phyloP scores from a whole-genome alignment of 2,329 filamentous ascomycete species.

The Paecilomyces sp. region DNA sequence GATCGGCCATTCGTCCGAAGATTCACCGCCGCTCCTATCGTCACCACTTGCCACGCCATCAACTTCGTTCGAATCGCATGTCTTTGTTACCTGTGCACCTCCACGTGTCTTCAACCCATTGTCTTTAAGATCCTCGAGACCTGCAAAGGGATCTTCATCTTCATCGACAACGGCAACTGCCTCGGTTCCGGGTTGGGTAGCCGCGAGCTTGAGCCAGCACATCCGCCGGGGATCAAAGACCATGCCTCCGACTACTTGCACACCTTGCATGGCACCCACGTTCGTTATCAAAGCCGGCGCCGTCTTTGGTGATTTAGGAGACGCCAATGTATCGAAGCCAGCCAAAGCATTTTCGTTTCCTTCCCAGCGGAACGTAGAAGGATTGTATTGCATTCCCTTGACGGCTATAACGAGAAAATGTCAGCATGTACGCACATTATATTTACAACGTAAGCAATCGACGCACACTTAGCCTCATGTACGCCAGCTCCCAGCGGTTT shows the following conservation, averaged over 20 bases:
- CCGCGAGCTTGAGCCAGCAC: slow-evolving; percentile 85
- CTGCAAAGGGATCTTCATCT: slow-evolving; percentile 89
- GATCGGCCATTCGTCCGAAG: slow-evolving; percentile 69
- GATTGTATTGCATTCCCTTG: slow-evolving; percentile 96
- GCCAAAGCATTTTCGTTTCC: slow-evolving; percentile 83
- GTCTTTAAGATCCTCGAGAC: slow-evolving; percentile 87
- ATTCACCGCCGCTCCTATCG: slow-evolving; percentile 37
- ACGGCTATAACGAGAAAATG: slow-evolving; percentile 50
- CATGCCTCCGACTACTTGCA: slow-evolving; percentile 96
- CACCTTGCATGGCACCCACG: slow-evolving; percentile 73
- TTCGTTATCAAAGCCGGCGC: slow-evolving; percentile 76
- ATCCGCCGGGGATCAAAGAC: slow-evolving; percentile 95
- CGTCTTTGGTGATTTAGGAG: slow-evolving; percentile 36
- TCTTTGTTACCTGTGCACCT: slow-evolving; percentile 13
- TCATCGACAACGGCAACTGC: slow-evolving; percentile 57
- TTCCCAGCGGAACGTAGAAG: slow-evolving; percentile 81
- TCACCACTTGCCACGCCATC: slow-evolving; percentile 24
- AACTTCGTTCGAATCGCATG: slow-evolving; percentile 17
- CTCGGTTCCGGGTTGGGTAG: slow-evolving; percentile 28
- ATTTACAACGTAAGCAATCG: slow-evolving; percentile 1
- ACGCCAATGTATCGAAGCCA: slow-evolving; percentile 62
- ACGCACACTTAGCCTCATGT: slow-evolving; percentile 73
- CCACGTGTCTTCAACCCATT: slow-evolving; percentile 19
- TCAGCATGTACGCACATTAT: slow-evolving; percentile 3
- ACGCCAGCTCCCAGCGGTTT: slow-evolving; percentile 67